Evolutionary conservation across 768 basidiomycete species (phyloP).

Genomic region (Podaxis sp.): DNA sequence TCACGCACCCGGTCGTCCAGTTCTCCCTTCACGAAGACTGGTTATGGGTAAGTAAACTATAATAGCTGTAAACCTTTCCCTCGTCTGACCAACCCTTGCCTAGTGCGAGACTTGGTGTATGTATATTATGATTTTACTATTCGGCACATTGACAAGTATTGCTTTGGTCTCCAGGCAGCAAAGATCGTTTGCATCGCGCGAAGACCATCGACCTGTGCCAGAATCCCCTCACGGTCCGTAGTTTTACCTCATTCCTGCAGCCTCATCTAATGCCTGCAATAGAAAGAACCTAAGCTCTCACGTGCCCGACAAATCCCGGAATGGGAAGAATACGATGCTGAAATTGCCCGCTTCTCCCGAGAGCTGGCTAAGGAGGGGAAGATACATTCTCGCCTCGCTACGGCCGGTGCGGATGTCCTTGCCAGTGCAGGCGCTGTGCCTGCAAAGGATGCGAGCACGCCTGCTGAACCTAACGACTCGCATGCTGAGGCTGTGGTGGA

Average conservation of each 20-base stretch:
- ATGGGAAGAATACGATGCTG: conserved; percentile 92
- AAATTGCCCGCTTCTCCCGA: conserved; percentile 82
- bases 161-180: conserved; percentile 53
- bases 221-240: conserved; percentile 85
- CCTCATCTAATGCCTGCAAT: not conserved
- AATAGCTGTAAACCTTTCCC: not conserved
- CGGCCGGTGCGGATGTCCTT: conserved; percentile 67
- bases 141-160: not conserved
- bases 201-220: conserved; percentile 96
- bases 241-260: not conserved
- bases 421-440: conserved; percentile 40
- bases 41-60: conserved; percentile 73
- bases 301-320: conserved; percentile 95
- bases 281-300: conserved; percentile 97
- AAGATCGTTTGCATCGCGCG: conserved; percentile 75
- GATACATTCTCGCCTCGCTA: conserved; percentile 64
- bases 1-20: conserved; percentile 33
- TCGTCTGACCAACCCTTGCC: conserved; percentile 10
- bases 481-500: not conserved
- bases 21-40: conserved; percentile 89
- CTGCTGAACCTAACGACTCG: not conserved
- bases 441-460: not conserved
- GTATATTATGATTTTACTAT: conserved; percentile 22
- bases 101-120: conserved; percentile 99
- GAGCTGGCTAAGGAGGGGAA: conserved; percentile 68